Conservation (phyloP, 2,329 filamentous ascomycete genomes). For the Phialocephala sp. region DNA sequence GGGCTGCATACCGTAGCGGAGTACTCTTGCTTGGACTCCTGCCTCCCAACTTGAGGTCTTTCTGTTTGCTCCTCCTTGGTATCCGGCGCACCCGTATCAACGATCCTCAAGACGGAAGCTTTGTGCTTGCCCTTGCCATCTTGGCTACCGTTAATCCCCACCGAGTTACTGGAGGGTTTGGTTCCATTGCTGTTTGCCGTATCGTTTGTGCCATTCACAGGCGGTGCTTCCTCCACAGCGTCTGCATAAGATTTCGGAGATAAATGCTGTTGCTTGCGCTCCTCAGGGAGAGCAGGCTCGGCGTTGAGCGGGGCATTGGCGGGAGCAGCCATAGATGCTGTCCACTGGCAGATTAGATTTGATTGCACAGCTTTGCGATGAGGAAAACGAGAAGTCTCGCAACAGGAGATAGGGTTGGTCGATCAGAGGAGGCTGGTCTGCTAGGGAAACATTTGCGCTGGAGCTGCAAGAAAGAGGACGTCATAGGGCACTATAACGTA, state of each 20-base stretch:
- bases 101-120: conserved; percentile 39
- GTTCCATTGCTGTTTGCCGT: conserved; percentile 15
- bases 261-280: conserved; percentile 42
- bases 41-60: conserved; percentile 32
- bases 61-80: conserved; percentile 22
- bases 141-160: conserved; percentile 12
- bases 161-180: conserved; percentile 13
- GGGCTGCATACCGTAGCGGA: conserved; percentile 34
- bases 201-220: conserved; percentile 18
- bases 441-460: not conserved
- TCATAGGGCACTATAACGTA: not conserved
- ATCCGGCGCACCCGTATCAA: conserved; percentile 31
- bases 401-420: not conserved
- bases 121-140: conserved; percentile 23
- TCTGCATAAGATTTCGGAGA: conserved; percentile 49
- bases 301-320: conserved; percentile 30
- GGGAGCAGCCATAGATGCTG: conserved; percentile 28
- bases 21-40: conserved; percentile 39
- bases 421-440: conserved; percentile 2
- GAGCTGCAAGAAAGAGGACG: not conserved
- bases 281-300: conserved; percentile 43
- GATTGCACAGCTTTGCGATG: conserved; percentile 9
- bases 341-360: not conserved
- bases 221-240: conserved; percentile 39
- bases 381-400: not conserved